Percentiles rank a stretch among this genome's conserved stretches.
phyloP scores from a whole-genome alignment of 1,284 basidiomycete genomes.

The Chalciporus sp. region DNA sequence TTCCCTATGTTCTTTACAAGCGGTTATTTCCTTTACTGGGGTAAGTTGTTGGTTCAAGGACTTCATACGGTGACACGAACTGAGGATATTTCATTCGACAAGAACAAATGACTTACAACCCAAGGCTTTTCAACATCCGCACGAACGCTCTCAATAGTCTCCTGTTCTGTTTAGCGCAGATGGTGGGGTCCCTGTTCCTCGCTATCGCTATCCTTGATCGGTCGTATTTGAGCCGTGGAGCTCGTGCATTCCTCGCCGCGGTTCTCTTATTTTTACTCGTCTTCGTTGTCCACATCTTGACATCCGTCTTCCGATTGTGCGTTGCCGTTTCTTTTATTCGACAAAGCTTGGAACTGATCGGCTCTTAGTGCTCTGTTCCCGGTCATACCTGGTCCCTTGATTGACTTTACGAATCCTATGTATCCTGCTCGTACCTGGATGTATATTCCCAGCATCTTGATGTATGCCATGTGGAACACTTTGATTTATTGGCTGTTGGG shows the following conservation, averaged over 20 bases:
- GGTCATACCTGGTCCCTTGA: too few species aligned
- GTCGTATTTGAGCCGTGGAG: constrained; percentile 41
- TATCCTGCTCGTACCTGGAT: constrained; percentile 40
- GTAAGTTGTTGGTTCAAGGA: constrained; percentile 22
- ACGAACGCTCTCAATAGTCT: constrained; percentile 40
- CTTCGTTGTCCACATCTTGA: constrained; percentile 53
- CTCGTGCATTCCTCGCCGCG: constrained; percentile 55
- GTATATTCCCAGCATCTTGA: constrained; percentile 42
- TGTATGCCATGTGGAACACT: constrained; percentile 49
- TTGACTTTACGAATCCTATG: constrained; percentile 31
- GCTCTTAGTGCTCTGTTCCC: too few species aligned
- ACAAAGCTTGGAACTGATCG: too few species aligned
- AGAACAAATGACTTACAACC: constrained; percentile 57
- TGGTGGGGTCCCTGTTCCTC: constrained; percentile 40
- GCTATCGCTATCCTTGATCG: constrained; percentile 46
- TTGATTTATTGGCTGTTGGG: constrained; percentile 46
- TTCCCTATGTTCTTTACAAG: neutral
- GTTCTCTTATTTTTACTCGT: constrained; percentile 46
- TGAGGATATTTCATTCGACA: constrained; percentile 31
- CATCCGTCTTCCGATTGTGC: constrained; percentile 21
- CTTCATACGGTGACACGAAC: neutral
- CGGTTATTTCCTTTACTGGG: neutral
- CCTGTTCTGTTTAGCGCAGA: constrained; percentile 34
- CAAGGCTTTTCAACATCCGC: constrained; percentile 44
- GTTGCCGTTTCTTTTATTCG: too few species aligned